Evolutionary conservation across 352 stramenopile species (phyloP).

Genomic region (Phytophthora agathidicida): DNA sequence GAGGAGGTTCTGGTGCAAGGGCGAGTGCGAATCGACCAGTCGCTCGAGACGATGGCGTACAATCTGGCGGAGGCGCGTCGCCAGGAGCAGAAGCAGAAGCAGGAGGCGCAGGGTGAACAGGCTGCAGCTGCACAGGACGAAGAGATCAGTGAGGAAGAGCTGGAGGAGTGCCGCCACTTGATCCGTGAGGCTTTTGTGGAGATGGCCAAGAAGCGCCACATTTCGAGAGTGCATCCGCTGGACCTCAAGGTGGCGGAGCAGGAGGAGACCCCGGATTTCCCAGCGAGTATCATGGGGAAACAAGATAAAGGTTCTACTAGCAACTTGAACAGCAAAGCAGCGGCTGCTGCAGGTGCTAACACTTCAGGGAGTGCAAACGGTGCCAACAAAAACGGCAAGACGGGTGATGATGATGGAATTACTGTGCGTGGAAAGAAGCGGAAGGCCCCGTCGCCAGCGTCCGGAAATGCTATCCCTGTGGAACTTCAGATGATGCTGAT

Average conservation of each 20-base stretch:
- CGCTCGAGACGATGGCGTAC: conserved; percentile 83
- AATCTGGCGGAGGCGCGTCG: conserved; percentile 70
- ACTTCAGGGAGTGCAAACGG: conserved; percentile 18
- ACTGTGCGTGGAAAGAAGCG: conserved; percentile 81
- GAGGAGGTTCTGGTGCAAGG: conserved; percentile 88
- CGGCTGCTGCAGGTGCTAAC: conserved; percentile 4
- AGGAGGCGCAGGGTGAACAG: conserved; percentile 21
- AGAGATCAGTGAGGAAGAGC: conserved; percentile 74
- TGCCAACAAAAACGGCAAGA: conserved; percentile 21
- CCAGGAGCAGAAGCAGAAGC: conserved; percentile 37
- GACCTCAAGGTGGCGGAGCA: conserved; percentile 74
- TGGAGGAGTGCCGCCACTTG: conserved; percentile 64
- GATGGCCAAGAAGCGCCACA: conserved; percentile 91
- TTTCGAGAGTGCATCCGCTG: conserved; percentile 83
- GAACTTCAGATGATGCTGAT: conserved; percentile 90
- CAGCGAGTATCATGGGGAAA: conserved; percentile 64
- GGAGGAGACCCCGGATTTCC: conserved; percentile 66
- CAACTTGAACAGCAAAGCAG: conserved; percentile 21
- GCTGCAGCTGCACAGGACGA: conserved; percentile 32
- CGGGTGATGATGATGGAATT: conserved; percentile 65
- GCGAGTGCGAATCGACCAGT: conserved; percentile 86
- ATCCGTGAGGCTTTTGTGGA: conserved; percentile 82
- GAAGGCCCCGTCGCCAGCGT: conserved; percentile 27
- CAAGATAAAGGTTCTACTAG: conserved; percentile 36
- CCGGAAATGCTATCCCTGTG: conserved; percentile 65